Base-by-base conservation (phyloP, 805 yeast genomes). In the Candida palmyrensis region DNA sequence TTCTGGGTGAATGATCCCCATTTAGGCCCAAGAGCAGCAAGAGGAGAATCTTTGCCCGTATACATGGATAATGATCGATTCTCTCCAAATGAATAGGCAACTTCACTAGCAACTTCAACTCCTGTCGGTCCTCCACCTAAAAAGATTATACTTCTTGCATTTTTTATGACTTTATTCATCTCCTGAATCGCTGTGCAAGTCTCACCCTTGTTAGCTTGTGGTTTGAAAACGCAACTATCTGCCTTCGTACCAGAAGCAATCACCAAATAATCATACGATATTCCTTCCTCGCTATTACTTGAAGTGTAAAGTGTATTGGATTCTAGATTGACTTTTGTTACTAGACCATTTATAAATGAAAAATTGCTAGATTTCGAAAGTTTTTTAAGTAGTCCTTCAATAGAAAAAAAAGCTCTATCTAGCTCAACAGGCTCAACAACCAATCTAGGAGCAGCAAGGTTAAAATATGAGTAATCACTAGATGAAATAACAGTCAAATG, bases 91-190 rank as follows among this genome's bases (percentile, higher is more conserved):
- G 25, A 33, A 14, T 22, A 36, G 3, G 54, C 66, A 20, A 64
- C 42, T 34, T 64, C 71, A 8, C 63, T 66, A 6, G 66, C 57
- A 9, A 48, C 28, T 37, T 65, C 70, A 10, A 62, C 65, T 3
- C 66, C 67, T 10, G 66, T 55, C 14, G 54, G 38, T 11, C 66
- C 67, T 13, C 59, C 68, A 3, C 68, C 71, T 12, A 65, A 29
- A 4, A 65, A 41, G 1, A 66, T 68, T 12, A 64, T 51, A 7
- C 44, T 33, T 18, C 45, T 42, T 6, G 66, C 57, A 3, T 35
- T 8, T 28, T 43, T 40, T 15, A 57, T 35, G 18, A 40, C 25
- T 8, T 32, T 17, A 19, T 39, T 25, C 14, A 55, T 39, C 18
- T 41, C 30, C 32, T 44, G 25, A 18, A 55, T 21, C 4, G 47